Base-by-base conservation (phyloP, 345 rosid genomes). In the Mallotus nudiflorus region DNA sequence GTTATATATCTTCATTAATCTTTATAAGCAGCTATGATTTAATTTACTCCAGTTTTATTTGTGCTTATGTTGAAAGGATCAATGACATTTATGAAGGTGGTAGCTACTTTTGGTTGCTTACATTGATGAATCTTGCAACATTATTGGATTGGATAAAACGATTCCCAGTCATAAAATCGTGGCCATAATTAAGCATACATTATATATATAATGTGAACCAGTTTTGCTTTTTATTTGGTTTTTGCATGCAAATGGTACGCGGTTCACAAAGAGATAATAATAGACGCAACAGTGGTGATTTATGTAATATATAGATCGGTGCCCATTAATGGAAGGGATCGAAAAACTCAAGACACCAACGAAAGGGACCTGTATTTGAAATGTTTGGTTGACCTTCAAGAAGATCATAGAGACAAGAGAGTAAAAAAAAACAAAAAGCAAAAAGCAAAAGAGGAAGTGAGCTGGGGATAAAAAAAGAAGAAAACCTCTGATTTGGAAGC, bases 341-440 rank as follows among this genome's bases (percentile, higher is more conserved):
- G n/a, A 29, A 65, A 15, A 44, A 70, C 33, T 37, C 19, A 28
- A n/a, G 68, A 40, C 6, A 56, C 46, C n/a, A 45, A 54, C 64
- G 62, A 75, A 64, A 70, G 54, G 20, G 75, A 72, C 80, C 39
- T 60, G 6, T 37, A 33, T 22, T 13, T 39, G 24, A 25, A 45
- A 29, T 75, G 74, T 44, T 70, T 65, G 77, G 67, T 66, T 70
- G 71, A 65, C 75, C 63, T 29, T 31, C 11, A 24, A 20, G 20
- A 18, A 49, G 55, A 65, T 52, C 33, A 68, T 42, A 60, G 54
- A 52, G 75, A 52, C 71, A 44, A 29, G 55, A 22, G 22, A 56
- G 55, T 37, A 70, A 70, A 39, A 67, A 58, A 44, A 33, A 52
- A n/a, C n/a, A n/a, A n/a, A n/a, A n/a, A n/a, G n/a, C n/a, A n/a